Conservation (phyloP, 2,329 filamentous ascomycete genomes). For the Lachnum nothofagi region DNA sequence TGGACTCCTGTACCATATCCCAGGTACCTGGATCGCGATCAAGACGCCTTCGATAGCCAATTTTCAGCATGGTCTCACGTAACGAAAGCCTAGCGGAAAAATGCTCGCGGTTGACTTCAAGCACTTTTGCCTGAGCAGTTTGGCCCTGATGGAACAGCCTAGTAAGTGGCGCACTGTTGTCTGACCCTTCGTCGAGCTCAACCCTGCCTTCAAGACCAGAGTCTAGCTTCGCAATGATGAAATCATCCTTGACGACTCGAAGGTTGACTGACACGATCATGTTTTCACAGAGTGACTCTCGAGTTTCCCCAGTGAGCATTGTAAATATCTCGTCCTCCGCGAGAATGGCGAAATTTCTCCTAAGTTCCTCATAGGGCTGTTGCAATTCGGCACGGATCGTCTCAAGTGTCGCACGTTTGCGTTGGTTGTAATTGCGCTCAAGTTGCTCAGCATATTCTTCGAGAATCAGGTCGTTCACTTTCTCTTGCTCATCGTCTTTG, state of each 20-base stretch:
- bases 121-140: constrained; percentile 80
- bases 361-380: constrained; percentile 88
- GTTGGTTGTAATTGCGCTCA: constrained; percentile 85
- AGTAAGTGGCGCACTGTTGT: constrained; percentile 62
- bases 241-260: constrained; percentile 82
- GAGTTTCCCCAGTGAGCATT: constrained; percentile 92
- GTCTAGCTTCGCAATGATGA: constrained; percentile 88
- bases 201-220: constrained; percentile 89
- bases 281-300: constrained; percentile 73
- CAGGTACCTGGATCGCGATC: constrained; percentile 77
- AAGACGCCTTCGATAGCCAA: constrained; percentile 62
- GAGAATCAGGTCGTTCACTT: constrained; percentile 90
- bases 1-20: constrained; percentile 76
- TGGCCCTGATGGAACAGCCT: constrained; percentile 74
- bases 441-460: constrained; percentile 97
- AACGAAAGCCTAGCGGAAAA: constrained; percentile 81
- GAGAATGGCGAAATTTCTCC: constrained; percentile 69
- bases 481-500: constrained; percentile 86
- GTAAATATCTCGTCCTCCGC: constrained; percentile 80
- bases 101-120: constrained; percentile 80
- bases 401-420: constrained; percentile 91
- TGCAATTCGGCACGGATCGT: constrained; percentile 92
- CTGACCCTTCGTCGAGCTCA: constrained; percentile 74
- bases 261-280: constrained; percentile 93
- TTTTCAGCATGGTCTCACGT: constrained; percentile 72